A percentile compares a stretch with the other conserved stretches of the same genome.
Evolutionary conservation across 2,329 filamentous ascomycete genomes (phyloP).

Genomic region (Paraphaeosphaeria minitans): DNA sequence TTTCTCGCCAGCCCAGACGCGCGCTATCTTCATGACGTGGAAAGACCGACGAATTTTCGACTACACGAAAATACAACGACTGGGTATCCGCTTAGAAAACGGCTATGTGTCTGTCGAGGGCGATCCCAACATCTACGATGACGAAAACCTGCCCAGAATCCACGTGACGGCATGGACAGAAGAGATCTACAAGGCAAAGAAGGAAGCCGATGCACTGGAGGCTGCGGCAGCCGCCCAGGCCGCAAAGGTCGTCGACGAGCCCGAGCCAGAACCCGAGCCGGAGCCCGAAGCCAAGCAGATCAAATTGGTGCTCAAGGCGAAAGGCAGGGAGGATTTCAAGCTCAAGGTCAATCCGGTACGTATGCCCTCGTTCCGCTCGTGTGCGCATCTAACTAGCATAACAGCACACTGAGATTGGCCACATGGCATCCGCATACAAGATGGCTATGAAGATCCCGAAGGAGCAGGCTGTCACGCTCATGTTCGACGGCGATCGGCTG

Average conservation of each 20-base stretch:
- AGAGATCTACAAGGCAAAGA: constrained; percentile 62
- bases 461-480: constrained; percentile 39
- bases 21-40: constrained; percentile 78
- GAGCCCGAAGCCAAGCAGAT: constrained; percentile 38
- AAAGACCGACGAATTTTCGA: constrained; percentile 73
- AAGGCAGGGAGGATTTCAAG: constrained; percentile 56
- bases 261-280: constrained; percentile 27
- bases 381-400: constrained; percentile 4
- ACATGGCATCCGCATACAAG: constrained; percentile 39
- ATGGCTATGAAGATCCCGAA: constrained; percentile 24
- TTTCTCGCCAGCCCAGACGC: constrained; percentile 55
- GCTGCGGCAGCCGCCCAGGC: constrained; percentile 48
- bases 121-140: constrained; percentile 58
- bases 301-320: constrained; percentile 58
- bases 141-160: constrained; percentile 59
- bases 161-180: constrained; percentile 79
- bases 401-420: constrained; percentile 39
- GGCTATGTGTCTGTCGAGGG: constrained; percentile 46
- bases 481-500: constrained; percentile 47
- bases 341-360: constrained; percentile 56
- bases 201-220: constrained; percentile 43
- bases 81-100: constrained; percentile 56
- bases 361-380: neutral
- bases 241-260: constrained; percentile 47
- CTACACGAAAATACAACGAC: constrained; percentile 62